Evolutionary conservation across 2,329 filamentous ascomycete genomes (phyloP), one percentile per base, ranked within the genome.

Genomic region (Oidium heveae): DNA sequence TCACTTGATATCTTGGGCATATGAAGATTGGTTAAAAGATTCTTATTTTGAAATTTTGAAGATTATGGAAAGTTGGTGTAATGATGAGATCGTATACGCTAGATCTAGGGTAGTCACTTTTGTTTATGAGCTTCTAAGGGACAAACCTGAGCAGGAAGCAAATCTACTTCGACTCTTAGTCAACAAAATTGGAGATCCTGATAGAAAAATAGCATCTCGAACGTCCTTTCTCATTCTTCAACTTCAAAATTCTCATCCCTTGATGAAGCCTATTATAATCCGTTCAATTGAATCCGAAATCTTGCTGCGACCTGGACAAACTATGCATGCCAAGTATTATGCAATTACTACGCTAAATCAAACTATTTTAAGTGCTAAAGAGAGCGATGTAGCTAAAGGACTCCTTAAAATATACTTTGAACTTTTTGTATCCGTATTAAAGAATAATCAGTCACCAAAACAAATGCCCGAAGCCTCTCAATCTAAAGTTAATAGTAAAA

Each of bases 291-390:
- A 98, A 67, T 80, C 84, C 55, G 89, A 96, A 61, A 76, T 94
- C 50, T 71, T 98, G 22, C 83, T 95, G 65, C 79, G 86, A 54
- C 85, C 88, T 0, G 84, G 86, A 12, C 91, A 96, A 67, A 89
- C 79, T 63, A 73, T 82, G 37, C 84, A 93, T 61, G 86, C 89
- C 43, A 93, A 86, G 65, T 98, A 98, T 69, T 95, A 94, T 67
- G 88, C 86, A 36, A 81, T 94, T 66, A 95, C 95, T 66, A 96
- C 91, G 0, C 73, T 98, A 52, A 98, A 98, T 66, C 93, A 98
- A 69, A 96, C 89, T 0, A 88, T 96, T 52, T 69, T 98, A 52
- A 94, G 85, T 66, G 76, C 70, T 55, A 91, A 83, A 62, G 89
- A 96, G 63, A 82, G 87, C 41, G 74, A 78, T 18, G 75, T 94